A percentile compares a stretch with the other conserved stretches of the same genome.
Evolutionary conservation across 192 early-diverging fungal genomes (phyloP).

Genomic region (Chytriomyces sp.): DNA sequence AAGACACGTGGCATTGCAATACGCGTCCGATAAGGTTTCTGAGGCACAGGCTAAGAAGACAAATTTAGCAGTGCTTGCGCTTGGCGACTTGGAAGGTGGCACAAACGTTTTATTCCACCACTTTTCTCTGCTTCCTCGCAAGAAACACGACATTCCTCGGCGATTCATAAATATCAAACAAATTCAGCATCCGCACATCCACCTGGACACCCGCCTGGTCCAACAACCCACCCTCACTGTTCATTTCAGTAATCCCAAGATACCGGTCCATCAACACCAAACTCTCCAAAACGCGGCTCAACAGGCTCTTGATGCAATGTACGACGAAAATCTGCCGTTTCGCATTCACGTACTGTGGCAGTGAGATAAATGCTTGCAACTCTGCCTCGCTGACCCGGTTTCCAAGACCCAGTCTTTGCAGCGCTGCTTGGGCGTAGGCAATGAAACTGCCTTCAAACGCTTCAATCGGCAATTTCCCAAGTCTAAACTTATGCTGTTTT

Average conservation of each 20-base stretch:
- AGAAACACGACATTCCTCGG: conserved; percentile 38
- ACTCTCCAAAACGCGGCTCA: conserved; percentile 36
- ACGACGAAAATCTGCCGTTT: conserved; percentile 21
- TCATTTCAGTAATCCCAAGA: conserved; percentile 9
- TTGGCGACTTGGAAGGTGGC: too few relatives aligned
- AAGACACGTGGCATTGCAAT: too few relatives aligned
- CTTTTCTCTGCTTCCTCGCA: conserved; percentile 7
- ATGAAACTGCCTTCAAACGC: conserved; percentile 14
- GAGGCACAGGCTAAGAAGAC: too few relatives aligned
- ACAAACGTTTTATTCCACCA: too few relatives aligned
- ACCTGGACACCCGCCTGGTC: not conserved
- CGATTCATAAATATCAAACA: conserved; percentile 36
- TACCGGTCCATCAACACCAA: conserved; percentile 36
- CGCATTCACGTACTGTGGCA: conserved; percentile 22
- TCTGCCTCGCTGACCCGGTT: not conserved
- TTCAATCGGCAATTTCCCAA: conserved; percentile 23
- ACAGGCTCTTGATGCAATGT: conserved; percentile 32
- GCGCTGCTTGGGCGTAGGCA: conserved; percentile 21
- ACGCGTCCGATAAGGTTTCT: too few relatives aligned
- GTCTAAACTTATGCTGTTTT: conserved; percentile 28
- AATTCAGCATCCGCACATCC: conserved; percentile 26
- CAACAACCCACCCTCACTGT: not conserved
- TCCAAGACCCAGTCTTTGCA: conserved; percentile 25
- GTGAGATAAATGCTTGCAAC: conserved; percentile 6
- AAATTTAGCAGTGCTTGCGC: too few relatives aligned